Base-by-base conservation (phyloP, 306 rosid species). In the Quercus parvula region DNA sequence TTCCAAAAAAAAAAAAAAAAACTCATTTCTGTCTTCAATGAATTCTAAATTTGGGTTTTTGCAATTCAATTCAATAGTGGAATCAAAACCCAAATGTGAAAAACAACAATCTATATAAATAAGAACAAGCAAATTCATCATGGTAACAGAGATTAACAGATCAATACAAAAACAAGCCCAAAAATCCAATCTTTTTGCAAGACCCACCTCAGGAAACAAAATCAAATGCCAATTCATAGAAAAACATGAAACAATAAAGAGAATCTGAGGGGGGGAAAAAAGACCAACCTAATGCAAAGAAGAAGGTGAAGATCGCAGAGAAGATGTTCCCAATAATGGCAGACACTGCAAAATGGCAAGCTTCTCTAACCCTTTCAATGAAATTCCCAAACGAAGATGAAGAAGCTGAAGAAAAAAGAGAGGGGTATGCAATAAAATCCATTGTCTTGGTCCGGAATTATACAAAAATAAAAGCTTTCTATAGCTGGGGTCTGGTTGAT, bases 301-400 rank as follows among this genome's bases (percentile, higher is more conserved):
- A 95, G 73, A 96, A 93, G 59, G 99, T 96, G 86, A 96, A 86
- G 92, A 96, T 96, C 89, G 97, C 99, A 24, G 99, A 93, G 78
- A 96, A 90, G 75, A 96, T 83, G 84, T 91, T 96, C 57, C 96
- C 96, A 78, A 96, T 78, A 51, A 96, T 75, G 7, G 87, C 99
- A 75, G 94, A 90, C 59, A 93, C 74, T 11, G 97, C 98, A 54
- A 90, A 92, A 58, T 82, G 82, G 57, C 88, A 87, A 33, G 84
- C 74, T 46, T 88, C 93, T 73, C 82, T 90, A 77, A 90, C 88
- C 83, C 85, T 89, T 4, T 86, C 93, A 52, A 91, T 35, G 83
- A 87, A 83, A 89, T 92, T 89, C 74, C 85, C 94, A 22, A 89
- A 81, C 22, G 85, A 71, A 76, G 75, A 85, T 15, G 91, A 83